A percentile compares a stretch with the other conserved stretches of the same genome.
These are phyloP conservation scores for Tricholoma sp. DNA, from an alignment of 768 basidiomycete species.

Conservation along the genomic window DNA sequence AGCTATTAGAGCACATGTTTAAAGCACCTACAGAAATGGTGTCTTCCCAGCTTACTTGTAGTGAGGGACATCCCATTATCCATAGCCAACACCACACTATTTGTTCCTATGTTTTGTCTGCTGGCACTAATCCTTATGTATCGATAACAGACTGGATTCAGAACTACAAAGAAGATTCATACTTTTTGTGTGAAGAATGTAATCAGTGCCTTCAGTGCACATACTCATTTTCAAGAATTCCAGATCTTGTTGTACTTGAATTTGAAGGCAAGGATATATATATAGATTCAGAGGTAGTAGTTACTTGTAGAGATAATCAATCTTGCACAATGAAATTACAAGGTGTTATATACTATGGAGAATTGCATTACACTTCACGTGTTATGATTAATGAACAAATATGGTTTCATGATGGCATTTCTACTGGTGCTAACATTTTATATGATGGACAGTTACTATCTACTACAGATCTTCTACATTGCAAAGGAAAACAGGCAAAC, in stretches of 20 bases:
- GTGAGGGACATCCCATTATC: background rate
- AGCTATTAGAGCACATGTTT: no score
- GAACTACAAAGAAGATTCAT: background rate
- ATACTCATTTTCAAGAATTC: background rate
- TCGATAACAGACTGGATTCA: background rate
- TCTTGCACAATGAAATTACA: slow-evolving; percentile 2
- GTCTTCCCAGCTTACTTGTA: background rate
- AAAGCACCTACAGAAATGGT: background rate
- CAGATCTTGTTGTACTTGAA: slow-evolving; percentile 3
- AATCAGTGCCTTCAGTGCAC: background rate
- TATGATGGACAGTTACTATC: background rate
- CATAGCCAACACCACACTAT: background rate
- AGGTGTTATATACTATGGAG: slow-evolving; percentile 18
- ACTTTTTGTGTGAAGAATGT: background rate
- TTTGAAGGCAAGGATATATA: background rate
- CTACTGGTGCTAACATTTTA: background rate
- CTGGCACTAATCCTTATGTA: background rate
- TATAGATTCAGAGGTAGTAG: slow-evolving; percentile 1
- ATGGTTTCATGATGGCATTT: slow-evolving; percentile 17
- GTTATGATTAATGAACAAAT: slow-evolving; percentile 10
- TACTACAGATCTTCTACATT: background rate
- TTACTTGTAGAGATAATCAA: background rate
- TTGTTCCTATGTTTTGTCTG: background rate
- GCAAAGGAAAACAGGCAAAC: background rate
- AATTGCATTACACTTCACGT: slow-evolving; percentile 15